Conservation (phyloP, 345 rosid genomes). For the Balakata baccata region DNA sequence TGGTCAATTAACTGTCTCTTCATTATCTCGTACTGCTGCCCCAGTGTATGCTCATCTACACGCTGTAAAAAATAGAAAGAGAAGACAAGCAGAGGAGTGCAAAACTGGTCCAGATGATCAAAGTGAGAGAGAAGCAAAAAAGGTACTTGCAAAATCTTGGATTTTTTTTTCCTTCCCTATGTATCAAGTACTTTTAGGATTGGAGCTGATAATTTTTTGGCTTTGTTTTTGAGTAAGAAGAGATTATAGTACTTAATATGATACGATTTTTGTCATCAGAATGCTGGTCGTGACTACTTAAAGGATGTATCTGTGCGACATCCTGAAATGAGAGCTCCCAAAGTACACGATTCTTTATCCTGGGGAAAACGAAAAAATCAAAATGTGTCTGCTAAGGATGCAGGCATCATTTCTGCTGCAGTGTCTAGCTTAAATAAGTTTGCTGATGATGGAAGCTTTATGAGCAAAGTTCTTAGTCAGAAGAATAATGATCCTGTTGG, state of each 20-base stretch:
- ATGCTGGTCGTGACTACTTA: conserved; percentile 49
- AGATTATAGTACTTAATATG: neutral
- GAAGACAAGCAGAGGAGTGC: conserved; percentile 36
- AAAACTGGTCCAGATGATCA: conserved; percentile 24
- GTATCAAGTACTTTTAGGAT: neutral
- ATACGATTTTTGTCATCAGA: conserved; percentile 30
- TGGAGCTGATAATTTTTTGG: neutral
- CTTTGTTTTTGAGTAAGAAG: neutral
- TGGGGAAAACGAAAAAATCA: conserved; percentile 68
- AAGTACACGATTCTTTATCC: conserved; percentile 54
- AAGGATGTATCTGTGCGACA: conserved; percentile 53
- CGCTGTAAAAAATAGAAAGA: conserved; percentile 68
- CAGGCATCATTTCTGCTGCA: conserved; percentile 50
- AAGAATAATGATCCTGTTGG: conserved; percentile 31
- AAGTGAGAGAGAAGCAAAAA: conserved; percentile 36
- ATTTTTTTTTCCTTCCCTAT: neutral
- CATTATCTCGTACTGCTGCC: conserved; percentile 63
- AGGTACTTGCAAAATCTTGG: conserved; percentile 38
- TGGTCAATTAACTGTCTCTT: conserved; percentile 69
- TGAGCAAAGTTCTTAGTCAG: conserved; percentile 47
- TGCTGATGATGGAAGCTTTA: conserved; percentile 70
- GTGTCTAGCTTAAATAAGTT: conserved; percentile 66
- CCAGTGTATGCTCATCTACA: conserved; percentile 83
- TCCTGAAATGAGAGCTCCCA: conserved; percentile 69
- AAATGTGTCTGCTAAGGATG: conserved; percentile 44